phyloP scores from a whole-genome alignment of 208 protist species.

The Trichomonas gallinae region DNA sequence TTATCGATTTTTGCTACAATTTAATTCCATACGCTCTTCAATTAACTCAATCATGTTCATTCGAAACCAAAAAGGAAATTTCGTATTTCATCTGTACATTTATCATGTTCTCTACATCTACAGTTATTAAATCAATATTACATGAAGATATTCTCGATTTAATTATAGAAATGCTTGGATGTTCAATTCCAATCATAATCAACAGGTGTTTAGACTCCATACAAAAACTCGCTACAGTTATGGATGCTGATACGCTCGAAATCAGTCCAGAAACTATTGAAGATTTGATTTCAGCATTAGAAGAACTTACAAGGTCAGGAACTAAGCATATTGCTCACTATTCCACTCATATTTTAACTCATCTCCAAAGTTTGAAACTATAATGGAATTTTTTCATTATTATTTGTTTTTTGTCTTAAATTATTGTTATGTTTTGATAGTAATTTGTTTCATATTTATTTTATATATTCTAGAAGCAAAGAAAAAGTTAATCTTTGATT shows the following conservation, averaged over 20 bases:
- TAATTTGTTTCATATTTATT: no score
- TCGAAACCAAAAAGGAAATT: not conserved
- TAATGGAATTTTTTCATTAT: no score
- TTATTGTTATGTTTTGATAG: no score
- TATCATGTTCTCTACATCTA: not conserved
- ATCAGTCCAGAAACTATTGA: not conserved
- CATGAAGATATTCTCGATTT: not conserved
- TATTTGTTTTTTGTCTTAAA: no score
- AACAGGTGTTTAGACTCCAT: not conserved
- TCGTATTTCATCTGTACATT: not conserved
- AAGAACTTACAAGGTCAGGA: not conserved
- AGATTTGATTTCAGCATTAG: not conserved
- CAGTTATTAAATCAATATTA: not conserved
- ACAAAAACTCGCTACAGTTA: not conserved
- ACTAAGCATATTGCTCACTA: not conserved
- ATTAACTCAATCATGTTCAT: not conserved
- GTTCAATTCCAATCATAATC: not conserved
- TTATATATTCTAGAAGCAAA: no score
- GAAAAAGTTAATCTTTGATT: no score
- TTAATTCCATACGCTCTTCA: not conserved
- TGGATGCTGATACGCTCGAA: not conserved
- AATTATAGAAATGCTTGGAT: not conserved
- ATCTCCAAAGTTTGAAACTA: no score
- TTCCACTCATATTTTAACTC: not conserved
- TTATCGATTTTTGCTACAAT: not conserved